Conservation (phyloP, 805 yeast species). For the Cyberlindnera galapagoensis region DNA sequence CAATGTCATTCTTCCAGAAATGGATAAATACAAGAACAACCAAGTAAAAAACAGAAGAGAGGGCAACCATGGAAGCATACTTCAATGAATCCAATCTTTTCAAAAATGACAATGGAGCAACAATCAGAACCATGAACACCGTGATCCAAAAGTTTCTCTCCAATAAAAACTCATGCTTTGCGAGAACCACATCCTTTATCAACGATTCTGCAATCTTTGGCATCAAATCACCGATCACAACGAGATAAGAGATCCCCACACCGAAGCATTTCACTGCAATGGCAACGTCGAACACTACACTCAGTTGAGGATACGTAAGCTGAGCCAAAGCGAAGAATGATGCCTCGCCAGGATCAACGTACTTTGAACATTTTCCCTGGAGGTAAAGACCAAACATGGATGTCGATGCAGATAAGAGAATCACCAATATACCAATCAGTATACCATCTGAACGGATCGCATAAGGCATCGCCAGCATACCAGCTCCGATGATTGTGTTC, state of each 20-base stretch:
- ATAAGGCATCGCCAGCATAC: conserved; percentile 65
- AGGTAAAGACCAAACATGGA: conserved; percentile 63
- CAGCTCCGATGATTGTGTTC: conserved; percentile 57
- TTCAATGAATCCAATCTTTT: conserved; percentile 75
- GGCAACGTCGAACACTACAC: conserved; percentile 59
- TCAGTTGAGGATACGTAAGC: conserved; percentile 52
- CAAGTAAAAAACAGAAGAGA: conserved; percentile 74
- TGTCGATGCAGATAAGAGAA: conserved; percentile 56
- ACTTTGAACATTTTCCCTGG: conserved; percentile 52
- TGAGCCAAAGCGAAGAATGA: conserved; percentile 62
- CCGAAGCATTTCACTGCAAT: conserved; percentile 70
- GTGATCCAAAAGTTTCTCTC: conserved; percentile 58
- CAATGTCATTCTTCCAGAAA: conserved; percentile 51
- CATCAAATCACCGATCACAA: conserved; percentile 65
- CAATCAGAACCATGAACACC: conserved; percentile 40
- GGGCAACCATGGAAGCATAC: conserved; percentile 78
- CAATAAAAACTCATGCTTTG: conserved; percentile 20
- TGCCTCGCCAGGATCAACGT: conserved; percentile 47
- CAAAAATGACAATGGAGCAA: conserved; percentile 56
- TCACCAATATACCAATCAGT: conserved; percentile 48
- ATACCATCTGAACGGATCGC: conserved; percentile 65
- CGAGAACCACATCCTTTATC: conserved; percentile 13
- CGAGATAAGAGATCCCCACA: conserved; percentile 59
- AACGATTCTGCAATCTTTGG: conserved; percentile 46
- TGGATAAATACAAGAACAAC: conserved; percentile 70